Base-by-base conservation (phyloP, 2,329 filamentous ascomycete genomes). In the Rhexocercosporidium sp. region DNA sequence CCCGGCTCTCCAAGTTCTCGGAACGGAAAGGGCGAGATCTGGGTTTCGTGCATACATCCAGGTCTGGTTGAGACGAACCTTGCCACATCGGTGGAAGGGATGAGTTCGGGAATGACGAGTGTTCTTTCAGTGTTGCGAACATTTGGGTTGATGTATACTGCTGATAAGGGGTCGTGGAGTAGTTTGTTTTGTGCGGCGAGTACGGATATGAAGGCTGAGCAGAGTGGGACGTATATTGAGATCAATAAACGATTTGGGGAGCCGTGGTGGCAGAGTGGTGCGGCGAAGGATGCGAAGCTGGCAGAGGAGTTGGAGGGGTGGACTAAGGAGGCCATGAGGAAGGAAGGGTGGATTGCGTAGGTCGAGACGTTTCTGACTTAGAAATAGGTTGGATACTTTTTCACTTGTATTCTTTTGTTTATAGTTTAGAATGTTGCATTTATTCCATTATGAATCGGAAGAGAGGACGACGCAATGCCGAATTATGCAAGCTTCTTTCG, bases 1-100 rank as follows among this genome's bases (percentile, higher is more conserved):
- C 75, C 70, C 18, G 77, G 74, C 14, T 78, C 76, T 39, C 51
- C 64, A 14, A 69, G 71, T 31, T 72, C 77, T 27, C 65, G 59
- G 44, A 69, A 66, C 20, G 75, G 73, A 1, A 70, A 77, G 46
- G 79, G 78, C 44, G 78, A 81, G 70, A 79, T 82, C 66, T 80
- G 79, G 77, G 67, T 73, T 16, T 72, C 78, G n/a, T 72, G 73
- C 25, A 76, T 82, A 51, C 80, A 81, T 70, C 81, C 81, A 6
- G 80, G 81, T n/a, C 25, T 81, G 11, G 78, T 82, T 0, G 73
- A 79, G 44, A 76, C 71, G 47, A 74, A 76, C 54, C 72, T 78
- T 6, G 73, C 69, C 22, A 64, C 64, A 16, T 56, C 69, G 34
- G 62, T 70, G 29, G 60, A 8, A 29, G 64, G 70, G 54, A 61